Conservation (phyloP, 108 stramenopile genomes). For the Aurantiochytrium sp. region DNA sequence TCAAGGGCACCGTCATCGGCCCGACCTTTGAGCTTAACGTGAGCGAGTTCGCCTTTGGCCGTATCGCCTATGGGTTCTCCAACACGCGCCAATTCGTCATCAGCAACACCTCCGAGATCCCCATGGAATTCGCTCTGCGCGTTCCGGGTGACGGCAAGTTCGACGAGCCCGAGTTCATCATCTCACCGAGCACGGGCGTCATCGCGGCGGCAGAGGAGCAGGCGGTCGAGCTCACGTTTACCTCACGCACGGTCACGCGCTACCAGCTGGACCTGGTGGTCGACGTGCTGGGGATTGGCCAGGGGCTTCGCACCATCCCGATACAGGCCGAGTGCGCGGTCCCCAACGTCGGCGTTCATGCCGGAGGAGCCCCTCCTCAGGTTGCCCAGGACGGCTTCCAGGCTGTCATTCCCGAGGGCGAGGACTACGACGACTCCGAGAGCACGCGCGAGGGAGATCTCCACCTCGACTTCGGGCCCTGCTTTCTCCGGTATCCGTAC, state of each 20-base stretch:
- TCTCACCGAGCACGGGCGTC: conserved; percentile 42
- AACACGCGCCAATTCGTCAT: conserved; percentile 38
- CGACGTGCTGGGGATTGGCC: conserved; percentile 58
- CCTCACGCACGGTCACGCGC: conserved; percentile 47
- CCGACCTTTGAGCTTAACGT: conserved; percentile 62
- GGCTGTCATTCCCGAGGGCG: not conserved
- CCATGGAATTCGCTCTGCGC: conserved; percentile 51
- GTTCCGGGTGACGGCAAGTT: conserved; percentile 55
- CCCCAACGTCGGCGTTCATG: conserved; percentile 6
- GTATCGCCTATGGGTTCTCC: conserved; percentile 50
- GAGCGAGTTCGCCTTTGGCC: conserved; percentile 53
- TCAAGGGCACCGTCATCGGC: conserved; percentile 57
- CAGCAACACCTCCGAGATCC: conserved; percentile 57
- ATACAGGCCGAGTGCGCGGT: conserved; percentile 55
- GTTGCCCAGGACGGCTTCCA: not conserved
- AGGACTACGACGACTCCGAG: not conserved
- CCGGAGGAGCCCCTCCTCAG: not conserved
- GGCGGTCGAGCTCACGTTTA: conserved; percentile 45
- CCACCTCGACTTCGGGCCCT: conserved; percentile 43
- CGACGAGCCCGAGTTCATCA: conserved; percentile 47
- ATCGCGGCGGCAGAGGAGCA: conserved; percentile 42
- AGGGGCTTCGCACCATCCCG: conserved; percentile 49
- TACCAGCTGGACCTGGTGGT: conserved; percentile 50
- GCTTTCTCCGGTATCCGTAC: conserved; percentile 63
- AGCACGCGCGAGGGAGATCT: not conserved